phyloP scores from a whole-genome alignment of 2,329 filamentous ascomycete species.

The Sarocladiaceae sp. region DNA sequence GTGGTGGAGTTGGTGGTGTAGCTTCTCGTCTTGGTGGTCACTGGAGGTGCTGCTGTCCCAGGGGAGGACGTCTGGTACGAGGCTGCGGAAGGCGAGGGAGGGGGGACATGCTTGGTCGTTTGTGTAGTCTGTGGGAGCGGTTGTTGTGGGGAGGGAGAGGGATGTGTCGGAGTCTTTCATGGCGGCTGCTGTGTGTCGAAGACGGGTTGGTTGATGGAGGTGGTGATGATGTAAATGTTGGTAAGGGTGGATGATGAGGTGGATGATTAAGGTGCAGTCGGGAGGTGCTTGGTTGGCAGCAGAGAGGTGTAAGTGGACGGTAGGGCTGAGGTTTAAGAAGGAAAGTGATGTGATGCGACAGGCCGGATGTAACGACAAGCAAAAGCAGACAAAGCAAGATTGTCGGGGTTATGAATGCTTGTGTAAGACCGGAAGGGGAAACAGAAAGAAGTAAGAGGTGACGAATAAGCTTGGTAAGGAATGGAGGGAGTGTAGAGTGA shows the following conservation, averaged over 20 bases:
- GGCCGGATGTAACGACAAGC: neutral
- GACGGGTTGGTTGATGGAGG: neutral
- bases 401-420: neutral
- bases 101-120: constrained; percentile 20
- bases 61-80: neutral
- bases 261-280: neutral
- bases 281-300: too few relatives aligned
- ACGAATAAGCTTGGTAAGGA: neutral
- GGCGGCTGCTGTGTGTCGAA: constrained; percentile 17
- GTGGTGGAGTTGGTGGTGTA: neutral
- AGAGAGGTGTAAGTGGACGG: too few relatives aligned
- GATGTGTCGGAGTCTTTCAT: constrained; percentile 24
- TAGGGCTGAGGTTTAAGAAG: constrained; percentile 3
- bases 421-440: neutral
- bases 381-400: neutral
- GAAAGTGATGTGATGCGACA: neutral
- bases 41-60: neutral
- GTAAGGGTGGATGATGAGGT: constrained; percentile 4
- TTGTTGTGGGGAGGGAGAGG: constrained; percentile 25
- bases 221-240: neutral
- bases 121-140: constrained; percentile 25
- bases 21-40: constrained; percentile 1
- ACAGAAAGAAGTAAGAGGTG: neutral
- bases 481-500: too few relatives aligned
- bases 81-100: neutral